Evolutionary conservation across 192 early-diverging fungal species (phyloP), one percentile per base, ranked within the genome.

Genomic region (Coemansia sp.): DNA sequence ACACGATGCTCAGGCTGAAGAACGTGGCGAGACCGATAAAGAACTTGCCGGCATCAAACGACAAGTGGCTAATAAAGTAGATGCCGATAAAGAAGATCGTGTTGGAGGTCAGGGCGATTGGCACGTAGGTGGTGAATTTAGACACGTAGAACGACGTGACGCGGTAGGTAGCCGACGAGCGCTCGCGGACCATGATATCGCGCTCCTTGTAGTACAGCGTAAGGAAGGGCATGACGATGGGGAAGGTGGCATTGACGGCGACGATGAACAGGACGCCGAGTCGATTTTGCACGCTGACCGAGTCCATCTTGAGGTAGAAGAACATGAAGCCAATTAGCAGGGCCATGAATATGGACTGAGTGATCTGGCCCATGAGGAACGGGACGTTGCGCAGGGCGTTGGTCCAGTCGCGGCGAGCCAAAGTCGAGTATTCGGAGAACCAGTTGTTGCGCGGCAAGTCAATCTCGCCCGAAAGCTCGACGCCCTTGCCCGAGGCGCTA

Each of bases 141-240:
- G 89, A 87, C 29, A 89, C 40, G 59, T 83, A 91, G 59, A 83
- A 89, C 19, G 88, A 77, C 3, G 84, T 82, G 38, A 87, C 67
- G 19, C 91, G 80, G 84, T 89, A 93, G 25, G 86, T 82, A 1
- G 88, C 87, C 32, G 82, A 71, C 14, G 88, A 86, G 2, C 91
- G 83, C 80, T 93, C 91, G 2, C 89, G 84, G 17, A 83, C 59
- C 77, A 90, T 83, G 45, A 87, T 87, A 49, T 68, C 71, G 15
- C 82, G 81, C 62, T 88, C 77, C 42, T 72, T 49, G 36, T 74
- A 75, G 72, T 79, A 84, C 27, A 79, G 43, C 1, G 64, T 63
- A 8, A 83, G 72, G 62, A 74, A 66, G 8, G 89, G 89, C 84
- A 88, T 84, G 45, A 90, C 76, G 27, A 85, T 70, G 4, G 84